A percentile compares a stretch with the other conserved stretches of the same genome.
Evolutionary conservation across 495 filamentous ascomycete species (phyloP).

Genomic region (Penicillium angulare): DNA sequence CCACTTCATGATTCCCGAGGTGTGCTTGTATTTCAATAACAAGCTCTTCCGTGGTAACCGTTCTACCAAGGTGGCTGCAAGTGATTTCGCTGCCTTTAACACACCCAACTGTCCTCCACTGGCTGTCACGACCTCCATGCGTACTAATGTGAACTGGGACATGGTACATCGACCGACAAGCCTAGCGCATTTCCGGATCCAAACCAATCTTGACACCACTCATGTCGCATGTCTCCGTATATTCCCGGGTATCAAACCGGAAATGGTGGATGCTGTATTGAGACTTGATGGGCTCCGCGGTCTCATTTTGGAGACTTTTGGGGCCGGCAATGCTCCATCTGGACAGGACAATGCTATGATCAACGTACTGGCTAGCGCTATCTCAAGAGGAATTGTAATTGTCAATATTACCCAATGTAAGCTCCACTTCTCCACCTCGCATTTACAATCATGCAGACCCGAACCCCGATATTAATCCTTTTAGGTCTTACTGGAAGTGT

Average conservation of each 20-base stretch:
- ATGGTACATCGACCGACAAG: constrained; percentile 71
- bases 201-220: constrained; percentile 74
- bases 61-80: constrained; percentile 83
- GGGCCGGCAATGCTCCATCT: constrained; percentile 88
- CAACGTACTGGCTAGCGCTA: constrained; percentile 72
- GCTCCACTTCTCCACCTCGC: not conserved
- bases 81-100: constrained; percentile 81
- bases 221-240: constrained; percentile 92
- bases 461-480: not conserved
- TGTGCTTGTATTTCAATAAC: constrained; percentile 94
- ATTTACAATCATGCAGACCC: not conserved
- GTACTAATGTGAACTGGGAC: constrained; percentile 81
- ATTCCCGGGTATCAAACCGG: constrained; percentile 92
- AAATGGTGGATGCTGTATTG: constrained; percentile 91
- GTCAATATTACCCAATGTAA: constrained; percentile 94
- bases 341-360: constrained; percentile 82
- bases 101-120: constrained; percentile 81
- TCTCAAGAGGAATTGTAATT: constrained; percentile 78
- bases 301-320: constrained; percentile 91
- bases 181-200: constrained; percentile 73
- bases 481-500: constrained; percentile 75
- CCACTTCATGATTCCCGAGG: constrained; percentile 94
- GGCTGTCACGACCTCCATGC: constrained; percentile 74
- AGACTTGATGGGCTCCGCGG: constrained; percentile 75
- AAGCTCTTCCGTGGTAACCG: constrained; percentile 90